A percentile compares a stretch with the other conserved stretches of the same genome.
These are phyloP conservation scores for Clitopilus passeckerianus DNA, from an alignment of 768 basidiomycete genomes.

Conservation along the genomic window DNA sequence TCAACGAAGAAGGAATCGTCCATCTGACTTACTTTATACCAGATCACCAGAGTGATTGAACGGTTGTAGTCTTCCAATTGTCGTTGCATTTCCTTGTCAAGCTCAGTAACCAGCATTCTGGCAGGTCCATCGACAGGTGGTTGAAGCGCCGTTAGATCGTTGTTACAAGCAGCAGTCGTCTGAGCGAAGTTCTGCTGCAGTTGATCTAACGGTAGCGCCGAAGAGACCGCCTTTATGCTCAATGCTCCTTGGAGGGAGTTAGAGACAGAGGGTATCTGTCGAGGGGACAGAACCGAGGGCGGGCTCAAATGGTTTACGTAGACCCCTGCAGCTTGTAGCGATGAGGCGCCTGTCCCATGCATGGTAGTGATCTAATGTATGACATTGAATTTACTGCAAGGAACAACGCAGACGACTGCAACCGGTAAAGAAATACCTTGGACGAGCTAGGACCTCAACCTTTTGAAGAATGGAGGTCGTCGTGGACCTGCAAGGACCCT, in stretches of 20 bases:
- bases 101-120: not conserved
- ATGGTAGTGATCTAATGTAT: not conserved
- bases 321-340: not conserved
- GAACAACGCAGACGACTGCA: not conserved
- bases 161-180: not conserved
- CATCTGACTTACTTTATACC: conserved; percentile 49
- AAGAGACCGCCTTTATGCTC: not conserved
- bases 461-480: not conserved
- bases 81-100: conserved; percentile 30
- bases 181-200: not conserved
- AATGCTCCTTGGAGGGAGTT: not conserved
- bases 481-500: not conserved
- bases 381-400: not conserved
- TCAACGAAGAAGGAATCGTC: conserved; percentile 4
- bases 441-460: not conserved
- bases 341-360: not conserved
- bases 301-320: not conserved
- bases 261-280: not conserved
- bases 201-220: not conserved
- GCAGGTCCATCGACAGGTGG: not conserved
- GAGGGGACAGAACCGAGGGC: not conserved
- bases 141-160: not conserved
- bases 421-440: not conserved
- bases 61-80: conserved; percentile 42
- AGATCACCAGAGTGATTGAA: conserved; percentile 62